phyloP scores from a whole-genome alignment of 768 basidiomycete species.

The Tulasnella sp. region DNA sequence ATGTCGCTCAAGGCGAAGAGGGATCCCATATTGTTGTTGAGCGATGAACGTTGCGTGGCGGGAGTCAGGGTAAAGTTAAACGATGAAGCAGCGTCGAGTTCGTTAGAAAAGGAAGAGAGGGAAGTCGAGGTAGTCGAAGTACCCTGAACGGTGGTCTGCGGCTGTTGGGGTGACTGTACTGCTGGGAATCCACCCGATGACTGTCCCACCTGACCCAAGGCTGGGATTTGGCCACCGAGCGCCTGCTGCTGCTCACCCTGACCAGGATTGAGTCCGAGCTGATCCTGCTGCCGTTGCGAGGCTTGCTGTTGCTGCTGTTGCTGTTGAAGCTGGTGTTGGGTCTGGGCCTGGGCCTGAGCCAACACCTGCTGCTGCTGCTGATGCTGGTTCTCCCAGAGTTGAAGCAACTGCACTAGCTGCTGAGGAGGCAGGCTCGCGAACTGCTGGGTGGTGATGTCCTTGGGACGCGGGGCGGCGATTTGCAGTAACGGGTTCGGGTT shows the following conservation, averaged over 20 bases:
- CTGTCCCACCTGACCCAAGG: neutral
- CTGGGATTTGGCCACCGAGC: neutral
- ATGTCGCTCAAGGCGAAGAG: neutral
- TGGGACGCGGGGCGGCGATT: neutral
- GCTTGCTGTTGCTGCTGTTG: neutral
- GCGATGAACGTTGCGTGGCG: conserved; percentile 19
- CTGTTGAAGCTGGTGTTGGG: neutral
- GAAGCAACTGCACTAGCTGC: neutral
- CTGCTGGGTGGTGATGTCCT: neutral
- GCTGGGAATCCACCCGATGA: neutral
- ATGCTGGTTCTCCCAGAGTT: neutral
- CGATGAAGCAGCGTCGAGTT: conserved; percentile 24
- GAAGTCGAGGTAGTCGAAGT: neutral
- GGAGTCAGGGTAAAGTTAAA: conserved; percentile 23
- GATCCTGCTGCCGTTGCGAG: no score
- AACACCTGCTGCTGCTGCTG: neutral
- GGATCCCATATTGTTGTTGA: conserved; percentile 1
- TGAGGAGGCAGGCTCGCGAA: neutral
- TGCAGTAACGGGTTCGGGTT: neutral
- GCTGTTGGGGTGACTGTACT: neutral
- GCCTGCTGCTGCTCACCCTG: conserved; percentile 16
- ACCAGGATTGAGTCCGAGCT: neutral
- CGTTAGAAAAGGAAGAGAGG: conserved; percentile 31
- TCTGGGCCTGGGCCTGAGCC: no score
- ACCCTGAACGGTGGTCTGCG: neutral